Conservation (phyloP, 257 asterid species). For the Gentiana macrophylla region DNA sequence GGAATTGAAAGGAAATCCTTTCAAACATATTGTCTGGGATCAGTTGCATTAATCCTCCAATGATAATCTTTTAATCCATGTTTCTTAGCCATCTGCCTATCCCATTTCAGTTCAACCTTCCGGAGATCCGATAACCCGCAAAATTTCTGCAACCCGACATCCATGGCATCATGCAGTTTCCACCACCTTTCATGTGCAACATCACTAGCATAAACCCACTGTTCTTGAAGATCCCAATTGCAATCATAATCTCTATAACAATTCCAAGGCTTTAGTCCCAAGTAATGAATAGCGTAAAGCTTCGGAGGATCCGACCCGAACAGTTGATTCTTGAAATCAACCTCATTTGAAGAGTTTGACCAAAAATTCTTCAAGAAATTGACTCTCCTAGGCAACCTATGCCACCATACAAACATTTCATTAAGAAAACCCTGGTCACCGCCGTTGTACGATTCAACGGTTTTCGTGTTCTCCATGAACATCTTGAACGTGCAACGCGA, state of each 20-base stretch:
- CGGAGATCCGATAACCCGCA: slow-evolving; percentile 50
- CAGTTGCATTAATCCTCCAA: slow-evolving; percentile 66
- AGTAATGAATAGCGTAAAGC: slow-evolving; percentile 56
- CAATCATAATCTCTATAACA: slow-evolving; percentile 89
- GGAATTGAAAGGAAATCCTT: not conserved
- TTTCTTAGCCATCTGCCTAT: slow-evolving; percentile 43
- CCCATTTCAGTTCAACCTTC: slow-evolving; percentile 51
- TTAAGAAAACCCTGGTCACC: slow-evolving; percentile 88
- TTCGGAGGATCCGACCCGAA: slow-evolving; percentile 67
- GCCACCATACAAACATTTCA: slow-evolving; percentile 86
- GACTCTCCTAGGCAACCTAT: slow-evolving; percentile 61
- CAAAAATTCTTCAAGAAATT: slow-evolving; percentile 76
- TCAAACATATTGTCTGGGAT: slow-evolving; percentile 44
- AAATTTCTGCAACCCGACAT: slow-evolving; percentile 29
- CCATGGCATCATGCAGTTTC: slow-evolving; percentile 67
- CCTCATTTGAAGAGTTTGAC: slow-evolving; percentile 46
- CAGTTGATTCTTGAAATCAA: slow-evolving; percentile 43
- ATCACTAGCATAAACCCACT: slow-evolving; percentile 64
- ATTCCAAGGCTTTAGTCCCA: slow-evolving; percentile 78
- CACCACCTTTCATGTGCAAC: slow-evolving; percentile 69
- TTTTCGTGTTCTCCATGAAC: slow-evolving; percentile 38
- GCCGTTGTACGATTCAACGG: slow-evolving; percentile 78
- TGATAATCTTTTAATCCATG: slow-evolving; percentile 38
- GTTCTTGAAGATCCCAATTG: slow-evolving; percentile 54
- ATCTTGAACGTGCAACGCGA: slow-evolving; percentile 64